Evolutionary conservation across 2,329 filamentous ascomycete genomes (phyloP).

Genomic region (Fusarium humuli): DNA sequence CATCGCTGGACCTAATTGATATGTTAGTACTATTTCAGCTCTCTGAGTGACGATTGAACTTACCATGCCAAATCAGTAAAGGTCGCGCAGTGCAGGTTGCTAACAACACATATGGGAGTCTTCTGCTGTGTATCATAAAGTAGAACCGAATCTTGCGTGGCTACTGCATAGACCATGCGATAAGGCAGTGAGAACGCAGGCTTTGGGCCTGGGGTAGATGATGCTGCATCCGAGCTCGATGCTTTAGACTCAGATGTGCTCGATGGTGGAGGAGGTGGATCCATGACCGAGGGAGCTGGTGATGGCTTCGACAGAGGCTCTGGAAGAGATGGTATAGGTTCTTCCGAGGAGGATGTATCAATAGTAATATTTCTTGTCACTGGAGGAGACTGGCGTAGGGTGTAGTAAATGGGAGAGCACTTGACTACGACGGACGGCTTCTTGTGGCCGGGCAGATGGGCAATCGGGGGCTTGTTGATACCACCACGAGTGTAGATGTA

Average conservation of each 20-base stretch:
- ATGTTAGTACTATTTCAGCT: conserved; percentile 46
- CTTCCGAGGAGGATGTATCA: conserved; percentile 89
- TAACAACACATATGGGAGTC: conserved; percentile 92
- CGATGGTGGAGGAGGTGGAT: conserved; percentile 77
- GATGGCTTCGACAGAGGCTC: conserved; percentile 79
- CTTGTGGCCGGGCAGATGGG: conserved; percentile 95
- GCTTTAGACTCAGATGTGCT: conserved; percentile 64
- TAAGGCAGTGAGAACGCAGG: conserved; percentile 88
- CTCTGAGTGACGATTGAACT: conserved; percentile 47
- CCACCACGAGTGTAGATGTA: conserved; percentile 98
- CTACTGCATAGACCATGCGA: conserved; percentile 95
- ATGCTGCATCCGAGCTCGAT: conserved; percentile 57
- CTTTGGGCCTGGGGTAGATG: conserved; percentile 68
- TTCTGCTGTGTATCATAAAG: conserved; percentile 98
- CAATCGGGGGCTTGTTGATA: conserved; percentile 95
- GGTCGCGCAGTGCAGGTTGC: conserved; percentile 96
- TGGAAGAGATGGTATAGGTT: conserved; percentile 83
- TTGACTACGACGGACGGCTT: conserved; percentile 97
- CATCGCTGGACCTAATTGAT: conserved; percentile 60
- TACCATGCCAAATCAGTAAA: conserved; percentile 98
- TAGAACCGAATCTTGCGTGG: conserved; percentile 93
- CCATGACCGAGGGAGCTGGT: conserved; percentile 75
- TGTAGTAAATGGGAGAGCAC: conserved; percentile 92
- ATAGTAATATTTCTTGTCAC: conserved; percentile 91
- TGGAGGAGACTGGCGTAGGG: conserved; percentile 74